Percentiles rank a stretch among this genome's conserved stretches.
Evolutionary conservation across 139 green algal genomes (phyloP).

Genomic region (Chlorella sp.): DNA sequence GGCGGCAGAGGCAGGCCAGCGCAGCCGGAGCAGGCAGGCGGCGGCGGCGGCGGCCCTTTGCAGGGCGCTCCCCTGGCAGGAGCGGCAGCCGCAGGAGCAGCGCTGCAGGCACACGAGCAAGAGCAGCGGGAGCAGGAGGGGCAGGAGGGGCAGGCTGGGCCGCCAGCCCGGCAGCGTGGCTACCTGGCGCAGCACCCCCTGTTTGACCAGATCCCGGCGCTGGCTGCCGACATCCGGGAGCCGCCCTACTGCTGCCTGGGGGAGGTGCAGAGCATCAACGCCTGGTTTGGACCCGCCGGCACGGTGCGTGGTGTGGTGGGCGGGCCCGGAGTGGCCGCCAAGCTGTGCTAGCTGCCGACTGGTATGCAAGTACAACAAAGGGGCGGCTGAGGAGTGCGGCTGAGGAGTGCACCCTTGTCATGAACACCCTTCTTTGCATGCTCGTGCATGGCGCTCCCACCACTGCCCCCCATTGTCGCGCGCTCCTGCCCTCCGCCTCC

Average conservation of each 20-base stretch:
- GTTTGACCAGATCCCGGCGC: conserved; percentile 90
- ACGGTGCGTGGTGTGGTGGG: conserved; percentile 57
- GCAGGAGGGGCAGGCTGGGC: neutral
- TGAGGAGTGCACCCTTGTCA: too few relatives aligned
- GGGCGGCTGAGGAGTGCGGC: too few relatives aligned
- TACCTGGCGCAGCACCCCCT: conserved; percentile 95
- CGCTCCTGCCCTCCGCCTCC: too few relatives aligned
- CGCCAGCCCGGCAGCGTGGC: conserved; percentile 31
- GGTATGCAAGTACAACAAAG: too few relatives aligned
- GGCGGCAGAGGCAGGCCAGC: neutral
- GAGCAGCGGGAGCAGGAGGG: neutral
- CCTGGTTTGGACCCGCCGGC: conserved; percentile 89
- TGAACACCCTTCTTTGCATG: too few relatives aligned
- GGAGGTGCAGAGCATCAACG: conserved; percentile 77
- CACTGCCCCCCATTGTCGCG: too few relatives aligned
- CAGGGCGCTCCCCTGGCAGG: neutral
- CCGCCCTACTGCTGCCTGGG: conserved; percentile 89
- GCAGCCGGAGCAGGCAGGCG: neutral
- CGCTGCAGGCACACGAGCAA: neutral
- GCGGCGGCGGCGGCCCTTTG: neutral
- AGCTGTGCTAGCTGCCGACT: too few relatives aligned
- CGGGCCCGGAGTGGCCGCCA: too few relatives aligned
- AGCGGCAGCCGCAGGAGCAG: neutral
- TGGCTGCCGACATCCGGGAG: conserved; percentile 78
- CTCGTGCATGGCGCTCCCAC: too few relatives aligned